Conservation (phyloP, 164 flowering plant species). For the Dillenia suffruticosa region DNA sequence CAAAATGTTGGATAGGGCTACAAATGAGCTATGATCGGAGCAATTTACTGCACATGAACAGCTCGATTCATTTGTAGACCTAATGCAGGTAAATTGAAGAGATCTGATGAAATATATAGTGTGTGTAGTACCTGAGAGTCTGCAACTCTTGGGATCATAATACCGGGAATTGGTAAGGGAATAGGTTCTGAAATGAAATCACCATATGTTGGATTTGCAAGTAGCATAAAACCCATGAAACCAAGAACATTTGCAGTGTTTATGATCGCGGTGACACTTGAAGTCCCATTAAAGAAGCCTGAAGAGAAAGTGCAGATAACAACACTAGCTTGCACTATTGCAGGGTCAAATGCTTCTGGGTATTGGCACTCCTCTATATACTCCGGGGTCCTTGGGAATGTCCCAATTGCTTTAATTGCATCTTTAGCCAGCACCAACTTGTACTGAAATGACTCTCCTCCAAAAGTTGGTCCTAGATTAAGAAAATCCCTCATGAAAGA, state of each 20-base stretch:
- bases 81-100: too few relatives aligned
- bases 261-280: constrained; percentile 50
- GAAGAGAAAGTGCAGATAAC: constrained; percentile 78
- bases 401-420: constrained; percentile 47
- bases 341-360: constrained; percentile 72
- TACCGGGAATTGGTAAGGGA: constrained; percentile 68
- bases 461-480: constrained; percentile 55
- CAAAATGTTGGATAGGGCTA: too few relatives aligned
- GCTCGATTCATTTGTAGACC: too few relatives aligned
- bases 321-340: constrained; percentile 51
- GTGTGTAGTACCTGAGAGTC: constrained; percentile 45
- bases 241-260: constrained; percentile 56
- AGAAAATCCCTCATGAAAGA: background rate
- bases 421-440: constrained; percentile 81
- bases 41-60: too few relatives aligned
- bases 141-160: constrained; percentile 65
- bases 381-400: constrained; percentile 47
- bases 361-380: constrained; percentile 80
- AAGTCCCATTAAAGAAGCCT: constrained; percentile 68
- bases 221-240: constrained; percentile 60
- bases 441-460: constrained; percentile 34
- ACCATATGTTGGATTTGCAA: constrained; percentile 74
- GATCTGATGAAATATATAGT: background rate
- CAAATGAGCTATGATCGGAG: too few relatives aligned
- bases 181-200: constrained; percentile 72